phyloP scores from a whole-genome alignment of 257 asterid genomes.

The Cordia subcordata region DNA sequence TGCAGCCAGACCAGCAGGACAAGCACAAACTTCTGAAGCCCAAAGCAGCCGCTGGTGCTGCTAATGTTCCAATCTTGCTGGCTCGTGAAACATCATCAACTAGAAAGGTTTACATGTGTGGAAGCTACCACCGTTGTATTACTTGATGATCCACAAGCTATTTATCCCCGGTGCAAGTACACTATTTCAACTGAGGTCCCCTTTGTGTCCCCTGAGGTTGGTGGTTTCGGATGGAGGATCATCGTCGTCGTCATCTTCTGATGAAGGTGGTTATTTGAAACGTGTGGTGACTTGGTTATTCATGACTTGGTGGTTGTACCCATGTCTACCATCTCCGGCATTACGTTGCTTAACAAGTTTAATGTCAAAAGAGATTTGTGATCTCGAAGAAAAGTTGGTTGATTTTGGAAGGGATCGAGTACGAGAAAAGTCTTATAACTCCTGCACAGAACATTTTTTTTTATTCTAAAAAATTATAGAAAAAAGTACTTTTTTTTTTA shows the following conservation, averaged over 20 bases:
- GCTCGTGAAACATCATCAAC: background rate
- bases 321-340: slow-evolving; percentile 17
- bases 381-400: slow-evolving; percentile 12
- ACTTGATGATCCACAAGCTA: slow-evolving; percentile 15
- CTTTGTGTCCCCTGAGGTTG: slow-evolving; percentile 11
- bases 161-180: background rate
- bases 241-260: background rate
- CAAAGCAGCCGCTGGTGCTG: background rate
- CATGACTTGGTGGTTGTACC: slow-evolving; percentile 32
- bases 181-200: background rate
- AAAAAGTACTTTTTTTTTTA: too few relatives aligned
- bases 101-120: slow-evolving; percentile 1
- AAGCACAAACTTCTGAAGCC: slow-evolving; percentile 26
- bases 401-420: slow-evolving; percentile 24
- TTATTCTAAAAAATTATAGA: too few relatives aligned
- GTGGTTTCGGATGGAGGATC: background rate
- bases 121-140: background rate
- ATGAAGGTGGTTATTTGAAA: slow-evolving; percentile 29
- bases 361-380: slow-evolving; percentile 14
- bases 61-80: slow-evolving; percentile 16
- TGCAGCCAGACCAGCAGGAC: slow-evolving; percentile 3
- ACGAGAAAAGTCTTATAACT: background rate
- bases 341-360: slow-evolving; percentile 11
- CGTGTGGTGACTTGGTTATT: slow-evolving; percentile 24
- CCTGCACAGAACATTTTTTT: too few relatives aligned